These are phyloP conservation scores for Xylariaceae sp. DNA, from an alignment of 2,329 filamentous ascomycete species.

Conservation along the genomic window DNA sequence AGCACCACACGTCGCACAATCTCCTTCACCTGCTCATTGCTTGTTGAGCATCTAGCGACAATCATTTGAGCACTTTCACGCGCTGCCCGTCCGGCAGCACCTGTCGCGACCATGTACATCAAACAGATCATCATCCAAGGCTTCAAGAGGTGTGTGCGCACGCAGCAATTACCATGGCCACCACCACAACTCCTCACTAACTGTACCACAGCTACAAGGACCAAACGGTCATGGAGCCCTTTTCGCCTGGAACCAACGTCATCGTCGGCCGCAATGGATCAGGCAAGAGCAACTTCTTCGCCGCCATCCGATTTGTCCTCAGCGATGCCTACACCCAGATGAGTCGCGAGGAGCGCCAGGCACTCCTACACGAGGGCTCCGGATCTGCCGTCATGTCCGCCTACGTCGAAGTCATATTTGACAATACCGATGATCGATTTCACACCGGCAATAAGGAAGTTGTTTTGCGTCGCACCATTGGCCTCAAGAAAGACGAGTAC, in stretches of 20 bases:
- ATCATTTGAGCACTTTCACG: constrained; percentile 22
- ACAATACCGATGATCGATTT: constrained; percentile 94
- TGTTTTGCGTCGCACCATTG: constrained; percentile 87
- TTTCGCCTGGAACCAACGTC: constrained; percentile 95
- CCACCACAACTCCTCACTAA: constrained; percentile 22
- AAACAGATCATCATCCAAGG: constrained; percentile 99
- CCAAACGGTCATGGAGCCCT: constrained; percentile 96
- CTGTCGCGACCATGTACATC: constrained; percentile 74
- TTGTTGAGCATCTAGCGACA: constrained; percentile 22
- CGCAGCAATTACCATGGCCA: constrained; percentile 11
- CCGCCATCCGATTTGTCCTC: constrained; percentile 95
- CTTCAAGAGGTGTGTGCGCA: constrained; percentile 79
- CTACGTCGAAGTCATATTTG: constrained; percentile 99
- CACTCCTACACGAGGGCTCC: constrained; percentile 94
- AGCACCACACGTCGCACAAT: constrained; percentile 18
- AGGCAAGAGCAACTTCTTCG: constrained; percentile 99
- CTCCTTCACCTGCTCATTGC: too few species aligned
- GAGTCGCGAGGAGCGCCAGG: constrained; percentile 91
- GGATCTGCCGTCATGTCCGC: constrained; percentile 98
- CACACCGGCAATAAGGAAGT: constrained; percentile 89
- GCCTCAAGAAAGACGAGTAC: constrained; percentile 97
- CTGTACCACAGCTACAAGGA: constrained; percentile 80
- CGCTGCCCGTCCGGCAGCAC: constrained; percentile 34
- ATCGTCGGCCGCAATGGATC: constrained; percentile 99
- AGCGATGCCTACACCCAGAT: constrained; percentile 97